Base-by-base conservation (phyloP, 192 early-diverging fungal species). In the Polychytrium aggregatum region DNA sequence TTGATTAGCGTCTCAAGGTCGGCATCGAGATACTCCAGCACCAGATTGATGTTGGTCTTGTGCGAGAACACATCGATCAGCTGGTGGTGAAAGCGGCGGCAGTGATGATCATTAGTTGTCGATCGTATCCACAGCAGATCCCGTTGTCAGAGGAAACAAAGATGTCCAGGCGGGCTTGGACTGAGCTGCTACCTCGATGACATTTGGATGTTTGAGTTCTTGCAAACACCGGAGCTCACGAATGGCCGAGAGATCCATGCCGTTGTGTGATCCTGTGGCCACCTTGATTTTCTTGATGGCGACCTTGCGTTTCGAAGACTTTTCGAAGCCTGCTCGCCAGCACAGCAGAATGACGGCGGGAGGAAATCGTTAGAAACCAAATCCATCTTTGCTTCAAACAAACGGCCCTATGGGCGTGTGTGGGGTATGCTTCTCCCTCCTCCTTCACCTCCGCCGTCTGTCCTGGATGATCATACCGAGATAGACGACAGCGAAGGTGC, bases 221-320 rank as follows among this genome's bases (percentile, higher is more conserved):
- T 90, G 85, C 33, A 98, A 65, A 13, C 76, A 83, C 50, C 92
- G 93, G 52, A 98, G 81, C 71, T 98, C 96, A 24, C 91, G 77
- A 36, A 98, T 86, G 7, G 91, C 91, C 16, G 89, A 89, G 73
- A 93, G 71, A 60, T 98, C 96, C 51, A 98, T 72, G 1, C 92
- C 92, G 69, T 93, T 87, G 57, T 87, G 86, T n/a, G n/a, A n/a
- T 59, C 86, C 87, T 42, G 86, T 79, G 1, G 89, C 88, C 35
- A 90, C 63, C 58, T 95, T 97, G 66, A 98, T 91, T 75, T 93
- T 93, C 62, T 98, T 98, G 45, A 98, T 92, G 34, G 92, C 96
- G 7, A 98, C 86, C 40, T 62, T 69, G 14, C 84, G 75, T 13
- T 74, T 71, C 9, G 83, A 86, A 10, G 68, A 62, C 1, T 64